phyloP scores from a whole-genome alignment of 768 basidiomycete species.

The Psilocybe cyanescens region DNA sequence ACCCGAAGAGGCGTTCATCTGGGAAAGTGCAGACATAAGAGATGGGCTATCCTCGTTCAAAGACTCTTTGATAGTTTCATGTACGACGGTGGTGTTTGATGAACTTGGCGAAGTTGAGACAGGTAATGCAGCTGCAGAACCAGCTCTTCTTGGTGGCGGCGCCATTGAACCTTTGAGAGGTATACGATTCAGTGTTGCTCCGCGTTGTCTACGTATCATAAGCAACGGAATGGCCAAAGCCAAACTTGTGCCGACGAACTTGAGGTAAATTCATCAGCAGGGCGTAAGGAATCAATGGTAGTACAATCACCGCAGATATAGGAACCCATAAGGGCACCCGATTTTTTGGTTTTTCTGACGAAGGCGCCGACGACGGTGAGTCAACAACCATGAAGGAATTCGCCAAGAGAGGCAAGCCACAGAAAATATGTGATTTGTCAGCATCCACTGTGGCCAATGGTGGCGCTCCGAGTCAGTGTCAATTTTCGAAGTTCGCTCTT shows the following conservation, averaged over 20 bases:
- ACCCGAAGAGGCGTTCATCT: slow-evolving; percentile 49
- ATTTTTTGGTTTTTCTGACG: neutral
- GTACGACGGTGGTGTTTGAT: slow-evolving; percentile 10
- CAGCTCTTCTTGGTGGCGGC: slow-evolving; percentile 35
- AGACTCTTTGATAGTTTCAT: slow-evolving; percentile 21
- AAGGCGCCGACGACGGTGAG: neutral
- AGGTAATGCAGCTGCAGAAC: slow-evolving; percentile 7
- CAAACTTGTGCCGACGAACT: slow-evolving; percentile 1
- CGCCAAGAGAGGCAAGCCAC: neutral
- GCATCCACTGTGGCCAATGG: neutral
- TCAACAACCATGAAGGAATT: neutral
- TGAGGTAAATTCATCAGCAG: neutral
- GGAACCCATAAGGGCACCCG: slow-evolving; percentile 1
- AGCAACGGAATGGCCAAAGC: neutral
- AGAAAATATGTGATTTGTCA: neutral
- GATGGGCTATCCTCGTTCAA: slow-evolving; percentile 28
- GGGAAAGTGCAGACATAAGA: slow-evolving; percentile 40
- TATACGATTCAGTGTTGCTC: slow-evolving; percentile 15
- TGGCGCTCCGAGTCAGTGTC: no score
- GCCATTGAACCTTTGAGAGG: slow-evolving; percentile 27
- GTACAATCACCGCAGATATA: neutral
- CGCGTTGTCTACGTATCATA: slow-evolving; percentile 2
- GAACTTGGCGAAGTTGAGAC: slow-evolving; percentile 6
- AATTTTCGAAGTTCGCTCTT: neutral
- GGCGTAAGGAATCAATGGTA: neutral